Percentiles rank a stretch among this genome's conserved stretches.
Conservation (phyloP, 2,329 filamentous ascomycete genomes). For the Zymoseptoria tritici region DNA sequence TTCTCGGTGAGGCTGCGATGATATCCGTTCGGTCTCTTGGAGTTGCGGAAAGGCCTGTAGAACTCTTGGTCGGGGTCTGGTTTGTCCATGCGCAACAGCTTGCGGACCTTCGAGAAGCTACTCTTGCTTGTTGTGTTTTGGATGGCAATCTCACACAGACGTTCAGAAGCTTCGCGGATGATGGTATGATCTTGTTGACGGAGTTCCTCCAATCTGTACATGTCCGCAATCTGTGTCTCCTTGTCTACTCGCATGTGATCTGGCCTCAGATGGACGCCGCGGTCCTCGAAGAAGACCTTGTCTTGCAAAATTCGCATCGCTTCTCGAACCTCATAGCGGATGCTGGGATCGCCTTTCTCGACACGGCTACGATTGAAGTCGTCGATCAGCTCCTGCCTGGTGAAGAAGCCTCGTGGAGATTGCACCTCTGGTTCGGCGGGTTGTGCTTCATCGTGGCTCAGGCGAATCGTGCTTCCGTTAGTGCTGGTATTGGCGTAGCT, state of each 20-base stretch:
- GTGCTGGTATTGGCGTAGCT: slow-evolving; percentile 23
- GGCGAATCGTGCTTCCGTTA: slow-evolving; percentile 8
- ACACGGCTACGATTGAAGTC: background rate
- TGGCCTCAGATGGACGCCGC: background rate
- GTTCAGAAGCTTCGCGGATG: background rate
- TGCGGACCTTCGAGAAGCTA: background rate
- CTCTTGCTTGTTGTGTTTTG: background rate
- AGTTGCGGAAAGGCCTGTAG: background rate
- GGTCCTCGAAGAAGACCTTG: background rate
- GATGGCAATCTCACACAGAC: background rate
- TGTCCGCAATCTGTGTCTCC: background rate
- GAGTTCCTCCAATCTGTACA: background rate
- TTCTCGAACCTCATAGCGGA: background rate
- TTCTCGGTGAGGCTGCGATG: background rate
- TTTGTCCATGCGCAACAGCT: background rate
- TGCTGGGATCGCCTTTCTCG: background rate
- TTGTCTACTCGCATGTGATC: background rate
- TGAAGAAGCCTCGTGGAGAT: background rate
- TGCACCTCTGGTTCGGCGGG: background rate
- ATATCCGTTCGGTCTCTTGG: background rate
- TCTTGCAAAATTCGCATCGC: background rate
- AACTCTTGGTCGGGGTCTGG: background rate
- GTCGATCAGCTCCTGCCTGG: background rate
- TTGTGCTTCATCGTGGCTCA: slow-evolving; percentile 1
- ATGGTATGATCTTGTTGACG: background rate